Conservation (phyloP, 139 green algal species). For the Zygnema cylindricum region DNA sequence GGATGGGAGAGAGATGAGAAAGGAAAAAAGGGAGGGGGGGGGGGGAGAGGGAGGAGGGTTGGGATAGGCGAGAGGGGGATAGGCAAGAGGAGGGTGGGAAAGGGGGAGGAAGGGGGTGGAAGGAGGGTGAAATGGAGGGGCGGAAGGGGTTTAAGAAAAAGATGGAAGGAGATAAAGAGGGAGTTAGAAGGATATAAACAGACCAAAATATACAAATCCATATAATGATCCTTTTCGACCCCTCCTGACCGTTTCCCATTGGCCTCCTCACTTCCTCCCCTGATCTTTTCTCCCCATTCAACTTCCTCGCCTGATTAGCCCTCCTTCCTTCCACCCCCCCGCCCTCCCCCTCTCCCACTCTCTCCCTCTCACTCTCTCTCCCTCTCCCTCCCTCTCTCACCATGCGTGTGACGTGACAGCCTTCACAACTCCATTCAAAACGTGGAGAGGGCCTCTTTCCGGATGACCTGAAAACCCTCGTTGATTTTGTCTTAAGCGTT, state of each 20-base stretch:
- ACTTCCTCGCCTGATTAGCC: not conserved
- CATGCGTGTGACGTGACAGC: conserved; percentile 26
- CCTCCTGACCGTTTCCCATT: not conserved
- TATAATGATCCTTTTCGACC: not conserved
- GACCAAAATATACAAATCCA: no score
- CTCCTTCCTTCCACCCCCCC: not conserved
- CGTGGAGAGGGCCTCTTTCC: conserved; percentile 20
- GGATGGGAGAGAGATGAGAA: not conserved
- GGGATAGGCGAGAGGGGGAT: no score
- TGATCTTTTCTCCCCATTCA: not conserved
- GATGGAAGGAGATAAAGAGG: no score
- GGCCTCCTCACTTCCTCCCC: not conserved
- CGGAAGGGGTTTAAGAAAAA: no score
- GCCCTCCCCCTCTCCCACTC: not conserved
- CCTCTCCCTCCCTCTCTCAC: conserved; percentile 8
- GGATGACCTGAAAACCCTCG: conserved; percentile 18
- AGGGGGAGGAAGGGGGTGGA: no score
- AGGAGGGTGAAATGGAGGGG: no score
- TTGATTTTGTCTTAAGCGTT: no score
- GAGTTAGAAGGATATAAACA: no score
- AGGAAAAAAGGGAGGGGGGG: no score
- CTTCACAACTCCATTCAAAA: conserved; percentile 15
- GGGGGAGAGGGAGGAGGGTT: no score
- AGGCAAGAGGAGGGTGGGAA: no score
- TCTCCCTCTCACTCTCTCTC: not conserved